A percentile compares a stretch with the other conserved stretches of the same genome.
Conservation (phyloP, 805 yeast species). For the Yarrowia bubula region DNA sequence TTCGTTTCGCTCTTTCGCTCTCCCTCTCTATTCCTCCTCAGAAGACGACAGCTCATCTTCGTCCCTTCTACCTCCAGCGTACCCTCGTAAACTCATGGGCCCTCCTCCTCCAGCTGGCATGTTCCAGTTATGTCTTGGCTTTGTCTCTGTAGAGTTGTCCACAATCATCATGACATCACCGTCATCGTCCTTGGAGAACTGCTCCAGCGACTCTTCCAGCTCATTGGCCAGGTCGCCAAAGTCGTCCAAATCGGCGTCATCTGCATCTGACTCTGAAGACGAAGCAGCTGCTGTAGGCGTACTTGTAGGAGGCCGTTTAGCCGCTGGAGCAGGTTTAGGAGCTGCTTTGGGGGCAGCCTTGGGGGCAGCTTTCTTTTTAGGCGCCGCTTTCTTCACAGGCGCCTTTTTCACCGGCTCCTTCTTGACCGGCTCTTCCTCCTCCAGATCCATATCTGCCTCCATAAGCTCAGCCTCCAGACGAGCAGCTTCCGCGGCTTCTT, state of each 20-base stretch:
- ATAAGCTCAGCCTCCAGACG: conserved; percentile 10
- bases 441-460: conserved; percentile 8
- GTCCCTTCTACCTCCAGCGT: conserved; percentile 9
- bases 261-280: conserved; percentile 8
- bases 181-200: conserved; percentile 1
- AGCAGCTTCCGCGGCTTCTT: conserved; percentile 17
- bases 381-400: neutral
- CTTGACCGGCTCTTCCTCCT: neutral
- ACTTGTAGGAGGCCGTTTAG: neutral
- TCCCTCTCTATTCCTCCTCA: conserved; percentile 1
- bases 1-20: neutral
- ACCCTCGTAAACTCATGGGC: conserved; percentile 17
- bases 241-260: conserved; percentile 15
- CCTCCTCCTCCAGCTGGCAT: conserved; percentile 1
- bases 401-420: neutral
- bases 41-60: conserved; percentile 13
- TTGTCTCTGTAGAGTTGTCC: conserved; percentile 4
- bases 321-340: neutral
- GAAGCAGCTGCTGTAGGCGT: neutral
- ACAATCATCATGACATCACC: conserved; percentile 16
- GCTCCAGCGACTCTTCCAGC: conserved; percentile 24
- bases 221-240: conserved; percentile 22
- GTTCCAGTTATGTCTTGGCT: conserved; percentile 1
- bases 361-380: neutral
- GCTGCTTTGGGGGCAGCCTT: neutral